phyloP scores from a whole-genome alignment of 2,329 filamentous ascomycete species.

The Teratosphaeria nubilosa region DNA sequence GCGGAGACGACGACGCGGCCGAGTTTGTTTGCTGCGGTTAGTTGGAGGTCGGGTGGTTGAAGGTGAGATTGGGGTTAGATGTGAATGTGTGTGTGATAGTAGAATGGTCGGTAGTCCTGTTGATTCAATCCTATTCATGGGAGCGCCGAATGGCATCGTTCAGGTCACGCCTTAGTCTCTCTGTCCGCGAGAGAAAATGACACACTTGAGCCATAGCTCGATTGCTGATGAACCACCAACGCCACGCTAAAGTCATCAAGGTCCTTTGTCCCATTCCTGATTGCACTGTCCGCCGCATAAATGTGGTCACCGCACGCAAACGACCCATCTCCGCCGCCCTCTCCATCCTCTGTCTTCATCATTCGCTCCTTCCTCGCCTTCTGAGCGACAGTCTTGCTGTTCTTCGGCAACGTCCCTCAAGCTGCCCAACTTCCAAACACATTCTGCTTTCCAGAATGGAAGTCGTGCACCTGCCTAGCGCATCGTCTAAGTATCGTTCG shows the following conservation, averaged over 20 bases:
- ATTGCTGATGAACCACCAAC: background rate
- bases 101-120: too few species aligned
- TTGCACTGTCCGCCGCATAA: background rate
- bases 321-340: background rate
- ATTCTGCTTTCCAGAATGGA: background rate
- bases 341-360: background rate
- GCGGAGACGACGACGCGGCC: background rate
- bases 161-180: background rate
- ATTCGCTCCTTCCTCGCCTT: background rate
- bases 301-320: background rate
- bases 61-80: background rate
- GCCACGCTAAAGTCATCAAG: background rate
- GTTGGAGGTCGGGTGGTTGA: background rate
- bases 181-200: background rate
- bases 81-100: too few species aligned
- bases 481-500: background rate
- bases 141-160: background rate
- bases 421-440: background rate
- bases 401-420: background rate
- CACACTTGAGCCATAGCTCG: background rate
- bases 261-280: background rate
- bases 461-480: background rate
- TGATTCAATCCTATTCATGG: too few species aligned
- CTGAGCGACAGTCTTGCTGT: background rate
- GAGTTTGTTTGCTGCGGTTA: background rate